phyloP scores from a whole-genome alignment of 2,329 filamentous ascomycete genomes.

The Xylaria sp. region DNA sequence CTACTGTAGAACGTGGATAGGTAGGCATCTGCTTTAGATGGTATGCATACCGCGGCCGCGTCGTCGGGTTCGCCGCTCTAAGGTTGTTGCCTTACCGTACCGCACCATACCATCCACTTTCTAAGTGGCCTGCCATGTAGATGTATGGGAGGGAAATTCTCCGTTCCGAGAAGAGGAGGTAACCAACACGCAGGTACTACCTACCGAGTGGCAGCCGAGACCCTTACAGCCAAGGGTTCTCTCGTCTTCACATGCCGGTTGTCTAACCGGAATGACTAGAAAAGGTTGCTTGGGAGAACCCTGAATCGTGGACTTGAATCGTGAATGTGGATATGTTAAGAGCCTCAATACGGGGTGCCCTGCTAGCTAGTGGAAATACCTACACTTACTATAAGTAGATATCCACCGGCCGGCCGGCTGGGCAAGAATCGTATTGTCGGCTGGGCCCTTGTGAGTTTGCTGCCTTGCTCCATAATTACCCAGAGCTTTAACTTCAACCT shows the following conservation, averaged over 20 bases:
- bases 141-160: too few relatives aligned
- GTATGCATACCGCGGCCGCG: constrained; percentile 8
- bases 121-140: neutral
- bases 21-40: constrained; percentile 1
- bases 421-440: neutral
- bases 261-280: neutral
- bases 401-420: neutral
- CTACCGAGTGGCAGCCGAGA: neutral
- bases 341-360: constrained; percentile 38
- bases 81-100: neutral
- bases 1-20: constrained; percentile 4
- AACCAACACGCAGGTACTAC: too few relatives aligned
- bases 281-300: constrained; percentile 19
- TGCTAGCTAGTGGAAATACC: constrained; percentile 31
- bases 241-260: constrained; percentile 13
- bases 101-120: neutral
- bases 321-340: constrained; percentile 28
- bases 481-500: constrained; percentile 10
- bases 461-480: constrained; percentile 17
- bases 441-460: neutral
- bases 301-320: constrained; percentile 30
- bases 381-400: neutral
- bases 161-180: neutral
- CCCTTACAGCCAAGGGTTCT: neutral
- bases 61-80: constrained; percentile 2